Evolutionary conservation across 805 yeast species (phyloP), one percentile per base, ranked within the genome.

Genomic region (Blastobotrys peoriensis): DNA sequence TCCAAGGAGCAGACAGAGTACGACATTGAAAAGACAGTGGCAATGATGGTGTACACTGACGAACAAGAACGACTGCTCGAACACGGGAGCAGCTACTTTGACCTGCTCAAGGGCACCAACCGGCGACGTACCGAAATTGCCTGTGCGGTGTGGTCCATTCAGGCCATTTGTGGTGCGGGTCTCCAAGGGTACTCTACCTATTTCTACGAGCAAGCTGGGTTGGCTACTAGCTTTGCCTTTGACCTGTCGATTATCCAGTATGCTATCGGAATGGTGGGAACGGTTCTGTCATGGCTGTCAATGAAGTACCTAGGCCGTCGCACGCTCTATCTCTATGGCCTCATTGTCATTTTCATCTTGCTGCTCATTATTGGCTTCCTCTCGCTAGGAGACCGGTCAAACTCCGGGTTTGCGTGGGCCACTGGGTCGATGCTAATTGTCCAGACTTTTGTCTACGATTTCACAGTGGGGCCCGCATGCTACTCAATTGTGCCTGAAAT

Each of bases 41-140:
- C 66, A 48, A 67, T 67, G 53, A 73, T 75, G 55, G 65, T 69
- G 51, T 54, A 72, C 58, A 73, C 78, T n/a, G 59, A 69, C 38
- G 65, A 68, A 34, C 44, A 59, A 41, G 68, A 64, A 40, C 44
- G 46, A n/a, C 37, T 39, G 9, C 18, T 45, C 15, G 22, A 27
- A 10, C 35, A 34, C 5, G 47, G 50, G 20, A 22, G 43, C 20
- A 38, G 43, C 13, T 50, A 44, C 35, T 4, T 22, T 22, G 79
- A 74, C 44, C 74, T 78, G 48, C 72, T 77, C 65, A 68, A 62
- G 53, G 75, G 75, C 4, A 48, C 52, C 4, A 68, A 74, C 57
- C 52, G 64, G 5, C 64, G 81, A 55, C 64, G 82, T 61, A 77
- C 83, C 1, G 70, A 73, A 57, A 60, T 76, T 34, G 68, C 76